Percentiles rank a stretch among this genome's conserved stretches.
phyloP scores from a whole-genome alignment of 2,329 filamentous ascomycete genomes.

The Arthrobotrys pseudoclavata region DNA sequence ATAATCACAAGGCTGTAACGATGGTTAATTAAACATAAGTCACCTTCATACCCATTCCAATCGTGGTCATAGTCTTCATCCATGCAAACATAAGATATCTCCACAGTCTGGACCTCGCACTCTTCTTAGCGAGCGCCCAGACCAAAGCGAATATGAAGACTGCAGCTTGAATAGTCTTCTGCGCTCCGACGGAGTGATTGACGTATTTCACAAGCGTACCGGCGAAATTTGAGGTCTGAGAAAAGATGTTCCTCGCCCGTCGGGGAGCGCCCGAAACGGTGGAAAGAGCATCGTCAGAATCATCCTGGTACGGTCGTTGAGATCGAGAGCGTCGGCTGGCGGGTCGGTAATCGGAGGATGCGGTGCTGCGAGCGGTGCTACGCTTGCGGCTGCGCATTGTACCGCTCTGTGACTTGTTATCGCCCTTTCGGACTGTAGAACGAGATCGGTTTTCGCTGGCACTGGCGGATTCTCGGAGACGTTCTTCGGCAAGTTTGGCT shows the following conservation, averaged over 20 bases:
- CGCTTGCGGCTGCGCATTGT: constrained; percentile 71
- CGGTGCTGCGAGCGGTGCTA: constrained; percentile 71
- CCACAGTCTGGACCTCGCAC: constrained; percentile 80
- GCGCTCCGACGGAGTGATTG: constrained; percentile 70
- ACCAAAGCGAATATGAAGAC: constrained; percentile 85
- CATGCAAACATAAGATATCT: constrained; percentile 78
- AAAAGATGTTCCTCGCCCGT: constrained; percentile 40
- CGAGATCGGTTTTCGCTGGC: constrained; percentile 71
- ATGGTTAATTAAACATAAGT: constrained; percentile 80
- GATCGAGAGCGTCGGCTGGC: constrained; percentile 57
- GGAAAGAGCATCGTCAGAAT: constrained; percentile 52
- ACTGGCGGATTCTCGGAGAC: constrained; percentile 65
- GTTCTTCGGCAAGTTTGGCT: constrained; percentile 67
- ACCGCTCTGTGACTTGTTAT: constrained; percentile 68
- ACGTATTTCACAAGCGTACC: constrained; percentile 62
- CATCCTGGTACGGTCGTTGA: constrained; percentile 46
- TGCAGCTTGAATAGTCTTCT: constrained; percentile 74
- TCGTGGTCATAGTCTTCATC: constrained; percentile 84
- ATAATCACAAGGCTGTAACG: constrained; percentile 12
- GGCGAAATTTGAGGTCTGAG: constrained; percentile 60
- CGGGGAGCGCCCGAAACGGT: constrained; percentile 49
- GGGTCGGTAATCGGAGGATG: constrained; percentile 59
- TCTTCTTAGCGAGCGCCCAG: constrained; percentile 79
- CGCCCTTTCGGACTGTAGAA: constrained; percentile 70
- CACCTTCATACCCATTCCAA: constrained; percentile 97